phyloP scores from a whole-genome alignment of 495 filamentous ascomycete genomes.

The Lindgomyces ingoldianus region DNA sequence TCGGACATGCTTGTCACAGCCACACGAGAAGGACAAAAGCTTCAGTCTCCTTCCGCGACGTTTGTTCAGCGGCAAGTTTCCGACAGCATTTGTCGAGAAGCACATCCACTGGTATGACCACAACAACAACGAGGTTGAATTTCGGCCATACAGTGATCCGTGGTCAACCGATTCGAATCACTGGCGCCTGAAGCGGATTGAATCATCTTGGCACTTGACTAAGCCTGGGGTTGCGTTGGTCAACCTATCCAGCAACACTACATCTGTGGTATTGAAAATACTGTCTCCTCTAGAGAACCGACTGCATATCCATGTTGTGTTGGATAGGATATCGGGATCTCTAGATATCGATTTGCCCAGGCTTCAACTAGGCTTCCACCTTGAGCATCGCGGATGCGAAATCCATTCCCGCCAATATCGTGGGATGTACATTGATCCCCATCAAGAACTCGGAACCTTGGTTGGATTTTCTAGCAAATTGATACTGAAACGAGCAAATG shows the following conservation, averaged over 20 bases:
- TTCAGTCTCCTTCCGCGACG: constrained; percentile 53
- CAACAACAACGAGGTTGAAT: constrained; percentile 50
- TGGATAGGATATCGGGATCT: neutral
- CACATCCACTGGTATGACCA: constrained; percentile 64
- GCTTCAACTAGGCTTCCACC: constrained; percentile 13
- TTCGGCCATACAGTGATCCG: constrained; percentile 47
- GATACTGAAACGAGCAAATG: constrained; percentile 2
- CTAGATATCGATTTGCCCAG: constrained; percentile 27
- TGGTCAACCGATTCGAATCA: constrained; percentile 46
- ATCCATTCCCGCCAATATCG: constrained; percentile 25
- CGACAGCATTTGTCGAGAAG: constrained; percentile 49
- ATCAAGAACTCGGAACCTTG: constrained; percentile 23
- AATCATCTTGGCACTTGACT: constrained; percentile 7
- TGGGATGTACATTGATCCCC: constrained; percentile 23
- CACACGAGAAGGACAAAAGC: neutral
- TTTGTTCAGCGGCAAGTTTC: constrained; percentile 51
- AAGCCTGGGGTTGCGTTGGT: constrained; percentile 1
- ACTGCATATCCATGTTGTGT: constrained; percentile 9
- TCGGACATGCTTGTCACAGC: constrained; percentile 40
- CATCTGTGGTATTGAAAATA: neutral
- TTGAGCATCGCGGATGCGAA: neutral
- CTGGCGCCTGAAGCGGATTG: constrained; percentile 7
- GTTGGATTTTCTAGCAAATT: constrained; percentile 22
- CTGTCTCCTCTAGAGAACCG: constrained; percentile 12
- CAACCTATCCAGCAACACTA: constrained; percentile 8